phyloP scores from a whole-genome alignment of 805 yeast species.

The Kazachstania martiniae region DNA sequence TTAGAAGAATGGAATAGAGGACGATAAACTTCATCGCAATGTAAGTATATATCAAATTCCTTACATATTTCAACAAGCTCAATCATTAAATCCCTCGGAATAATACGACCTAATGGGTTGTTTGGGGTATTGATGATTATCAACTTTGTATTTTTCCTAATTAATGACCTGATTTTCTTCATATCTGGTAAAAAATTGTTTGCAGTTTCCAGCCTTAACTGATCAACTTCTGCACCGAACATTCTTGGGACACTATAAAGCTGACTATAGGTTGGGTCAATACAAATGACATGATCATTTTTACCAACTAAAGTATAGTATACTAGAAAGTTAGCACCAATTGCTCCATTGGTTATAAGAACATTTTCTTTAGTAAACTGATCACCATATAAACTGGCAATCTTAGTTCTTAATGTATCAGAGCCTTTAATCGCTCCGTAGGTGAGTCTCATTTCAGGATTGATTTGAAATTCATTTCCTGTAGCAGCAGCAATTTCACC shows the following conservation, averaged over 20 bases:
- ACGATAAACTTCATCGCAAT: constrained; percentile 45
- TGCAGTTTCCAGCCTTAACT: constrained; percentile 26
- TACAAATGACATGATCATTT: constrained; percentile 38
- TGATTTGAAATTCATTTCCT: constrained; percentile 18
- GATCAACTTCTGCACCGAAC: constrained; percentile 35
- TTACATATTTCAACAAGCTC: constrained; percentile 32
- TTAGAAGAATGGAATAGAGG: constrained; percentile 36
- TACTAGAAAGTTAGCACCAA: constrained; percentile 41
- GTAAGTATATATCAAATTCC: constrained; percentile 26
- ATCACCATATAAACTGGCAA: constrained; percentile 30
- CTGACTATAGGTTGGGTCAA: constrained; percentile 43
- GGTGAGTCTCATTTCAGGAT: constrained; percentile 25
- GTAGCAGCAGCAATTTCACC: constrained; percentile 28
- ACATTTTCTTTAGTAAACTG: constrained; percentile 28
- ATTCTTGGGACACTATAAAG: constrained; percentile 36
- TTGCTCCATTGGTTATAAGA: constrained; percentile 43
- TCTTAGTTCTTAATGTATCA: constrained; percentile 27
- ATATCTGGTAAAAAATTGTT: constrained; percentile 31
- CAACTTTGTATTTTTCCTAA: constrained; percentile 32
- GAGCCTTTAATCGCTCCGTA: constrained; percentile 42
- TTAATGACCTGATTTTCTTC: constrained; percentile 21
- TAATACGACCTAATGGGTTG: constrained; percentile 33
- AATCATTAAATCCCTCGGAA: constrained; percentile 26
- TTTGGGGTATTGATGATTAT: constrained; percentile 41
- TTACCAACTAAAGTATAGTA: constrained; percentile 35